phyloP scores from a whole-genome alignment of 106 monocot genomes.

The Platanthera guangdongensis region DNA sequence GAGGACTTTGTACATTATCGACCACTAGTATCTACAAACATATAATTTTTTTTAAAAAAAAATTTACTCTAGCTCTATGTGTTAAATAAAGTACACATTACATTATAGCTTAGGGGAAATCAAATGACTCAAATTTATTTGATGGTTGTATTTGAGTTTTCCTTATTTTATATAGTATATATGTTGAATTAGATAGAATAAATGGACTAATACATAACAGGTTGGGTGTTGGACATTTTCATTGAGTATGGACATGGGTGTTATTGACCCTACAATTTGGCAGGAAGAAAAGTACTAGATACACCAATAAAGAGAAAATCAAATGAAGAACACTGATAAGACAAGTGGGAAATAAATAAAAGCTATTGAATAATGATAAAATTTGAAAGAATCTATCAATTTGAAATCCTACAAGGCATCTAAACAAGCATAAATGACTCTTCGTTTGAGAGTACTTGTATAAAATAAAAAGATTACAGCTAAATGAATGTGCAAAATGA shows the following conservation, averaged over 20 bases:
- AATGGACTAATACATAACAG: neutral
- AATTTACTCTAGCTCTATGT: too few species aligned
- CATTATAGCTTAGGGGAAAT: neutral
- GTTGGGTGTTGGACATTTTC: neutral
- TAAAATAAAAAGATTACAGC: neutral
- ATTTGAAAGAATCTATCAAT: neutral
- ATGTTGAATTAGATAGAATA: neutral
- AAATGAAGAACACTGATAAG: neutral
- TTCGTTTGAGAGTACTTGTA: neutral
- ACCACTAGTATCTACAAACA: too few species aligned
- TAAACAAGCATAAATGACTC: neutral
- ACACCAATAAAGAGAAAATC: neutral
- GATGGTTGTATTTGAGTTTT: too few species aligned
- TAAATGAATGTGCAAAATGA: constrained; percentile 1
- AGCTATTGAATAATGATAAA: neutral
- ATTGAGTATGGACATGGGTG: neutral
- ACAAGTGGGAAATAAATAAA: neutral
- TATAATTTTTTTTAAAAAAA: too few species aligned
- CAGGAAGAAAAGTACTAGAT: neutral
- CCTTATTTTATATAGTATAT: too few species aligned
- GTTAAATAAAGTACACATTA: neutral
- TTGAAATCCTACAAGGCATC: neutral
- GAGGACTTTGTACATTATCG: too few species aligned
- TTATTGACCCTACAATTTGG: neutral
- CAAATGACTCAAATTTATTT: neutral